A percentile compares a stretch with the other conserved stretches of the same genome.
These are phyloP conservation scores for Sextonia rubra DNA, from an alignment of 164 flowering plant genomes.

Conservation along the genomic window DNA sequence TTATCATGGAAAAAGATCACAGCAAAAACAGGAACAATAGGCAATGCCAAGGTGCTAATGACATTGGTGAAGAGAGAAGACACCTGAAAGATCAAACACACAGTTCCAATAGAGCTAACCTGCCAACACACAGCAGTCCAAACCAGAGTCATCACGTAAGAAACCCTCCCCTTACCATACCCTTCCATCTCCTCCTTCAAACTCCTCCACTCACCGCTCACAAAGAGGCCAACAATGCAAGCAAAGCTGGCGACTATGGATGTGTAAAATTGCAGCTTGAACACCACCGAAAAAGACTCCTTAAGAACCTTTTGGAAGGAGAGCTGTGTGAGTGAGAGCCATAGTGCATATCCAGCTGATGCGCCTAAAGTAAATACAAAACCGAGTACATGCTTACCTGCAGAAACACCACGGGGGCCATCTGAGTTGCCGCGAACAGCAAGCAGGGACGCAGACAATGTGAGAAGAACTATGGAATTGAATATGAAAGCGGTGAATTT, in stretches of 20 bases:
- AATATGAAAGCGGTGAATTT: conserved; percentile 23
- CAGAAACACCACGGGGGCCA: conserved; percentile 11
- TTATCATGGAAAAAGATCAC: conserved; percentile 23
- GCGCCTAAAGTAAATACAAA: conserved; percentile 29
- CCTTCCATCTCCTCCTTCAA: conserved; percentile 14
- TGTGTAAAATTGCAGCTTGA: conserved; percentile 23
- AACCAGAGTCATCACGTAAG: conserved; percentile 11
- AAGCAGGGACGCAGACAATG: conserved; percentile 20
- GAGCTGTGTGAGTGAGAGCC: conserved; percentile 30
- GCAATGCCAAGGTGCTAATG: conserved; percentile 12
- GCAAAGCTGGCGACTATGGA: conserved; percentile 15
- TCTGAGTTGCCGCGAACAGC: conserved; percentile 14
- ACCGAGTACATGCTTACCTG: conserved; percentile 15
- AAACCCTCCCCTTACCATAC: conserved; percentile 8
- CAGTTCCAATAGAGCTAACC: conserved; percentile 2
- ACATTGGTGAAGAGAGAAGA: conserved; percentile 17
- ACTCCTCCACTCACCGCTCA: conserved; percentile 25
- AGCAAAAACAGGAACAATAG: conserved; percentile 13
- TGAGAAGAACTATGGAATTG: conserved; percentile 20
- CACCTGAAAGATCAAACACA: conserved; percentile 13
- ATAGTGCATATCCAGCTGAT: conserved; percentile 22
- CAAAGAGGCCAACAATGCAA: conserved; percentile 24
- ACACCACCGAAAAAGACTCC: conserved; percentile 14
- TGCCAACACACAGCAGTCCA: conserved; percentile 13
- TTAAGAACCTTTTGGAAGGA: conserved; percentile 23